These are phyloP conservation scores for Mycena alexandri DNA, from an alignment of 768 basidiomycete species.

Conservation along the genomic window DNA sequence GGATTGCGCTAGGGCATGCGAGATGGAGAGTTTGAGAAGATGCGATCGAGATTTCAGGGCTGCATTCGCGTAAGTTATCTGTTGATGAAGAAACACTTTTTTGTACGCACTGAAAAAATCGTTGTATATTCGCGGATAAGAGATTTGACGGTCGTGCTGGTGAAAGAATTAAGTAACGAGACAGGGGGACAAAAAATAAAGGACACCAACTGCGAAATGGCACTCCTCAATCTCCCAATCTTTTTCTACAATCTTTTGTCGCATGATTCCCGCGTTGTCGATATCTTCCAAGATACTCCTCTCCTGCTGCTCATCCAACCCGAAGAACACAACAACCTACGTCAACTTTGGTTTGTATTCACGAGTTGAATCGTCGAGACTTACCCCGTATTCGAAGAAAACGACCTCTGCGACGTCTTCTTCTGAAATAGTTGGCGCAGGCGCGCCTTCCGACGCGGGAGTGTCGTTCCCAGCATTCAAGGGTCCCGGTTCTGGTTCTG, in stretches of 20 bases:
- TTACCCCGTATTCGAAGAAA: slow-evolving; percentile 86
- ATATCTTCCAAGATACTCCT: slow-evolving; percentile 88
- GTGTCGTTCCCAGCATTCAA: neutral
- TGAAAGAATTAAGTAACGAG: slow-evolving; percentile 19
- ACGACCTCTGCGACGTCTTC: slow-evolving; percentile 79
- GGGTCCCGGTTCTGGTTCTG: slow-evolving; percentile 24
- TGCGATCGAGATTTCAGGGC: slow-evolving; percentile 94
- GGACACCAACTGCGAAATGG: slow-evolving; percentile 80
- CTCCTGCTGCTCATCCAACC: slow-evolving; percentile 84
- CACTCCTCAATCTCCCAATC: slow-evolving; percentile 96
- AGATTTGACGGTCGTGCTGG: slow-evolving; percentile 86
- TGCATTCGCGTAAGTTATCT: slow-evolving; percentile 44
- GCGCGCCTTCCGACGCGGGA: slow-evolving; percentile 23
- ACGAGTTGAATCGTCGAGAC: neutral
- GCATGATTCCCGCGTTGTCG: slow-evolving; percentile 76
- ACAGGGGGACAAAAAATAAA: slow-evolving; percentile 16
- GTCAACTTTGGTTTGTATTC: neutral
- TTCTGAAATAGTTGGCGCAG: slow-evolving; percentile 44
- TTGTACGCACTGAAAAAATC: slow-evolving; percentile 89
- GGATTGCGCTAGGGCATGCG: slow-evolving; percentile 95
- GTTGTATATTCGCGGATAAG: slow-evolving; percentile 93
- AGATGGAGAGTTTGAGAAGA: slow-evolving; percentile 91
- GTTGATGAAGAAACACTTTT: slow-evolving; percentile 12
- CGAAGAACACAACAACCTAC: slow-evolving; percentile 86
- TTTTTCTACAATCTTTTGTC: slow-evolving; percentile 68